These are phyloP conservation scores for Aphanomyces astaci DNA, from an alignment of 352 stramenopile genomes.

Conservation along the genomic window DNA sequence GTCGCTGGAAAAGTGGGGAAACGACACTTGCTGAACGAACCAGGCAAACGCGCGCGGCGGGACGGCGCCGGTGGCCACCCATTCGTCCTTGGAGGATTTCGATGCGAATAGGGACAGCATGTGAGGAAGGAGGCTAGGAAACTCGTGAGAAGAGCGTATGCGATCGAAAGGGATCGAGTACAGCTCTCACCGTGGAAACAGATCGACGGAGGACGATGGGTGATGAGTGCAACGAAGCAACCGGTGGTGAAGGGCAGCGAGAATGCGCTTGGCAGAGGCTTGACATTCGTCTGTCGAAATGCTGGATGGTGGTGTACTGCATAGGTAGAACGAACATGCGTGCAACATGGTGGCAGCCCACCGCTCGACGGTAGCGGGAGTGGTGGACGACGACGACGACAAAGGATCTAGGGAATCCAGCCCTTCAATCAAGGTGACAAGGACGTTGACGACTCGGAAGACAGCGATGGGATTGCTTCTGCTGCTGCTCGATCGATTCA, in stretches of 20 bases:
- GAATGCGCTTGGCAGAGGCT: not conserved
- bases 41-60: slow-evolving; percentile 52
- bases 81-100: slow-evolving; percentile 55
- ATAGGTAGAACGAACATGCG: not conserved
- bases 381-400: not conserved
- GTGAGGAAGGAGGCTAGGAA: slow-evolving; percentile 3
- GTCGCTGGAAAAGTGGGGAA: slow-evolving; percentile 54
- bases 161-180: not conserved
- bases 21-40: slow-evolving; percentile 45
- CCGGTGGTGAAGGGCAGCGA: not conserved
- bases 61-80: slow-evolving; percentile 37
- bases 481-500: not conserved
- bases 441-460: not conserved
- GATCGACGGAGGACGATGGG: not conserved
- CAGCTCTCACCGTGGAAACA: not conserved
- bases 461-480: not conserved
- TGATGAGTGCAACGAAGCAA: not conserved
- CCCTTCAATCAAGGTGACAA: not conserved
- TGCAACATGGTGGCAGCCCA: not conserved
- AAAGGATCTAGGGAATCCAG: not conserved
- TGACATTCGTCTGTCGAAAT: not conserved
- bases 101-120: slow-evolving; percentile 29
- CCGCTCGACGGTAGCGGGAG: not conserved
- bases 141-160: not conserved
- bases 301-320: not conserved